Base-by-base conservation (phyloP, 495 filamentous ascomycete genomes). In the Lasiosphaeria miniovina region DNA sequence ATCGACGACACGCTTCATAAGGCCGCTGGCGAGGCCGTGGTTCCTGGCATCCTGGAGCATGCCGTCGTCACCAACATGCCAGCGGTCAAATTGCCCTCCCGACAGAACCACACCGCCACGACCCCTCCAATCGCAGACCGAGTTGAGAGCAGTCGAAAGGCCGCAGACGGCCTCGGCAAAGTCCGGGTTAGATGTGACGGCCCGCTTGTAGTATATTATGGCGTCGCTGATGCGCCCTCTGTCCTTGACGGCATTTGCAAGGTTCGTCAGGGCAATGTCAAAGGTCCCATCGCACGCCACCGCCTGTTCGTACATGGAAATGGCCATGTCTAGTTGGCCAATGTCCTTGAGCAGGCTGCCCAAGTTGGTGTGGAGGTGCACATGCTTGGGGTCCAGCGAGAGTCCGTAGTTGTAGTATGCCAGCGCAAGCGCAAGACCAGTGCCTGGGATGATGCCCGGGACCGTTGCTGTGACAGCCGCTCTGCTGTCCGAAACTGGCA, bases 101-200 rank as follows among this genome's bases (percentile, higher is more conserved):
- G 88, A 82, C 36, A 87, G 82, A 14, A 88, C 75, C 56, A 96
- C 85, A 9, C 94, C 94, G 61, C 94, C 94, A 50, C 94, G 87
- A 14, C 91, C 93, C 63, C 80, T 82, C 94, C 94, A 99, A 67
- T 91, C 91, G 67, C 94, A 99, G 36, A 99, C 93, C 35, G 94
- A 97, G 69, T 96, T 98, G 34, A 98, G 82, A 32, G 94, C 95
- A 64, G 96, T 98, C 11, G 93, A 94, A 52, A 99, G 81, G 11
- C 94, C 94, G 70, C 94, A 99, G 1, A 98, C 93, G 4, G 94
- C 94, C 75, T 98, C 94, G 11, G 95, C 92, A 75, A 99, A 99
- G 31, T 96, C 89, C 0, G 94, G 94, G 64, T 93, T 99, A 36
- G 91, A 85, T 49, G 83, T 81, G 52, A 99, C 94, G 36, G 94